Evolutionary conservation across 2,329 filamentous ascomycete species (phyloP).

Genomic region (Xylaria sp.): DNA sequence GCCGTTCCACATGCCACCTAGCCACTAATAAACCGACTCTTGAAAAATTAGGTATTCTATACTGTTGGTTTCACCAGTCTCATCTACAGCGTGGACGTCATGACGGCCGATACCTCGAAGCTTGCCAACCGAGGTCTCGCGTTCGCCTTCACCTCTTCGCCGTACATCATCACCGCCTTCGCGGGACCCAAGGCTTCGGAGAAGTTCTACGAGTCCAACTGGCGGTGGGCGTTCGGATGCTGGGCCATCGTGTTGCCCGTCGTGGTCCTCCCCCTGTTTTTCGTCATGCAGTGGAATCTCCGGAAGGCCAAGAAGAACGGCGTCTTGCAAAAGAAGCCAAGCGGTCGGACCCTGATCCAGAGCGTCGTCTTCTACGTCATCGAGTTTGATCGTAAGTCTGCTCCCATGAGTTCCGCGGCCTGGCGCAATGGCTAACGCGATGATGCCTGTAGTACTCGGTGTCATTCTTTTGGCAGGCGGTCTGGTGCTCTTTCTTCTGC

Average conservation of each 20-base stretch:
- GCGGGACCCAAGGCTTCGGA: slow-evolving; percentile 54
- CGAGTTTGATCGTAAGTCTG: slow-evolving; percentile 50
- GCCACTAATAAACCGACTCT: background rate
- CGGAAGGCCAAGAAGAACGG: slow-evolving; percentile 53
- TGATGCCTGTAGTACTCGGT: slow-evolving; percentile 39
- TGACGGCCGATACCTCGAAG: slow-evolving; percentile 64
- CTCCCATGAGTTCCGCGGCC: background rate
- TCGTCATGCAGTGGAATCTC: slow-evolving; percentile 54
- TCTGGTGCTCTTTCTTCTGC: slow-evolving; percentile 59
- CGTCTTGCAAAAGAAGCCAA: slow-evolving; percentile 40
- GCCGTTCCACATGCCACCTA: too few species aligned
- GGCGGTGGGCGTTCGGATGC: slow-evolving; percentile 65
- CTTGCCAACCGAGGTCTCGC: slow-evolving; percentile 60
- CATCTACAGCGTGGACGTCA: slow-evolving; percentile 59
- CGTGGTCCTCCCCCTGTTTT: slow-evolving; percentile 56
- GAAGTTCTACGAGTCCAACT: slow-evolving; percentile 52
- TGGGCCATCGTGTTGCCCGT: slow-evolving; percentile 64
- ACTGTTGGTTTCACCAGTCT: slow-evolving; percentile 59
- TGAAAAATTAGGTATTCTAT: slow-evolving; percentile 55
- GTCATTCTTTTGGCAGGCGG: slow-evolving; percentile 53
- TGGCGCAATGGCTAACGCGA: slow-evolving; percentile 3
- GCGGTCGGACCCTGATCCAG: slow-evolving; percentile 46
- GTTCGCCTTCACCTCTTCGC: slow-evolving; percentile 60
- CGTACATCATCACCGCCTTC: slow-evolving; percentile 64
- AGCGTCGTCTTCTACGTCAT: slow-evolving; percentile 49